A percentile compares a stretch with the other conserved stretches of the same genome.
phyloP scores from a whole-genome alignment of 2,329 filamentous ascomycete genomes.

The Trichoderma polysporum region DNA sequence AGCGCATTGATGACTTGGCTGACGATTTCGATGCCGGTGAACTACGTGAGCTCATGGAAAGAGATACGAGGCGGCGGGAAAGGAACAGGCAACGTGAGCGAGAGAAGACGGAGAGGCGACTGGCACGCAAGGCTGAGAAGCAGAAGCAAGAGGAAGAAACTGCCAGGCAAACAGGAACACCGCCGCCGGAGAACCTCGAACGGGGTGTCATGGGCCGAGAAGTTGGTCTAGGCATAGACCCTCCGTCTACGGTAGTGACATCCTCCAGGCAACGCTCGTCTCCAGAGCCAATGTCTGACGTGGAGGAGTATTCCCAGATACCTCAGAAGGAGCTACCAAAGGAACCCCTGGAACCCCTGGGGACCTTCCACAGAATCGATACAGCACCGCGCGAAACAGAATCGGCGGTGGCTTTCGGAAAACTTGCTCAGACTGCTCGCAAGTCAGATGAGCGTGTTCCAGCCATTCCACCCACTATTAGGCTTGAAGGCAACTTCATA shows the following conservation, averaged over 20 bases:
- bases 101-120: conserved; percentile 62
- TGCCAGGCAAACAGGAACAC: conserved; percentile 50
- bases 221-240: conserved; percentile 57
- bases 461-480: conserved; percentile 28
- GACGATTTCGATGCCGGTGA: conserved; percentile 83
- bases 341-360: conserved; percentile 28
- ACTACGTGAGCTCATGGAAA: conserved; percentile 83
- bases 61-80: conserved; percentile 78
- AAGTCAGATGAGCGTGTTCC: conserved; percentile 28
- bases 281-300: conserved; percentile 29
- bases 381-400: conserved; percentile 24
- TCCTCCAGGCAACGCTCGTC: conserved; percentile 50
- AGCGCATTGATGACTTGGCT: conserved; percentile 69
- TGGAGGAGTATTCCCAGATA: conserved; percentile 19
- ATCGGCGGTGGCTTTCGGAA: background rate
- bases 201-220: conserved; percentile 61
- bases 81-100: conserved; percentile 68
- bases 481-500: conserved; percentile 42
- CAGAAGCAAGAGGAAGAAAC: conserved; percentile 59
- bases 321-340: conserved; percentile 10
- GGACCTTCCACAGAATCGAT: conserved; percentile 35
- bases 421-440: background rate
- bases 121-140: conserved; percentile 67
- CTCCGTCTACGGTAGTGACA: conserved; percentile 54
- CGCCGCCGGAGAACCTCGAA: conserved; percentile 57